phyloP scores from a whole-genome alignment of 2,329 filamentous ascomycete genomes.

The Aureobasidium vineae region DNA sequence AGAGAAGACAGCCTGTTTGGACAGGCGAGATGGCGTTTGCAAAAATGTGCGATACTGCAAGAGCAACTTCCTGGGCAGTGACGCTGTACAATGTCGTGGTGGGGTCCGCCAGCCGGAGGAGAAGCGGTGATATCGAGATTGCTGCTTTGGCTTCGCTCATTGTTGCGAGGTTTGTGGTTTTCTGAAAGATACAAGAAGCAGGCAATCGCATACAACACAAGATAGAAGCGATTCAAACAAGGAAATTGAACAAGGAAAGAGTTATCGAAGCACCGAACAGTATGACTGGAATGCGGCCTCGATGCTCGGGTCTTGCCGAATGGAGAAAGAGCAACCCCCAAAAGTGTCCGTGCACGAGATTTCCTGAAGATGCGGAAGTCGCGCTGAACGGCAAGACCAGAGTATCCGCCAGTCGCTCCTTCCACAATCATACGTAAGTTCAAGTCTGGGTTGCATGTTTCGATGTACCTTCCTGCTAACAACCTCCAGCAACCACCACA shows the following conservation, averaged over 20 bases:
- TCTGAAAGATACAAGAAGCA: neutral
- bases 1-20: conserved; percentile 82
- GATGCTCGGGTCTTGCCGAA: conserved; percentile 10
- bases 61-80: conserved; percentile 76
- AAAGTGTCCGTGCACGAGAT: conserved; percentile 17
- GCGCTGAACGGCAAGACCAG: conserved; percentile 13
- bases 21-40: conserved; percentile 84
- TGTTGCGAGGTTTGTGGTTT: neutral
- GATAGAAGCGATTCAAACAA: neutral
- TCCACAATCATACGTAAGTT: neutral
- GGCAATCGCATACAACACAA: neutral
- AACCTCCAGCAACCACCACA: conserved; percentile 30
- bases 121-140: conserved; percentile 65
- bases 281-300: conserved; percentile 25
- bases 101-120: conserved; percentile 68
- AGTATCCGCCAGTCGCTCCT: conserved; percentile 1
- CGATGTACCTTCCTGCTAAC: neutral
- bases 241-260: neutral
- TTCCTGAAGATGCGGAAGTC: conserved; percentile 24
- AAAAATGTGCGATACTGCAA: conserved; percentile 89
- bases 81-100: conserved; percentile 50
- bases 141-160: conserved; percentile 31
- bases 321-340: conserved; percentile 1
- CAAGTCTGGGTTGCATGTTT: neutral
- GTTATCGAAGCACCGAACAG: conserved; percentile 7